Evolutionary conservation across 2,329 filamentous ascomycete genomes (phyloP).

Genomic region (Fusarium tuaranense): DNA sequence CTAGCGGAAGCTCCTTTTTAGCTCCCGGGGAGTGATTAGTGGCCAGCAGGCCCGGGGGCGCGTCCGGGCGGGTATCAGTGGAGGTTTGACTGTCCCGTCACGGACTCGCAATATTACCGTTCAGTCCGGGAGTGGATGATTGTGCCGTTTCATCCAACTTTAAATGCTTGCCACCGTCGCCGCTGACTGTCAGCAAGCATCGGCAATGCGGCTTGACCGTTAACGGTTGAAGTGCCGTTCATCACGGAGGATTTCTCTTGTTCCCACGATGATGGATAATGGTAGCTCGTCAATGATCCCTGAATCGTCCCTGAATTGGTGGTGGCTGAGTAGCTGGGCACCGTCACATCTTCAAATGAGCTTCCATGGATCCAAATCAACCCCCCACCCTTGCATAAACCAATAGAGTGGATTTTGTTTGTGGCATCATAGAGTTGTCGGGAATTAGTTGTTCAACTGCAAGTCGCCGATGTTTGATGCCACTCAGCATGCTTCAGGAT

Average conservation of each 20-base stretch:
- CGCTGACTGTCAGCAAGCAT: not conserved
- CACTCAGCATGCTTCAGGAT: not conserved
- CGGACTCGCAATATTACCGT: slow-evolving; percentile 9
- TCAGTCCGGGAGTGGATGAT: not conserved
- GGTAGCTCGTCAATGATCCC: not conserved
- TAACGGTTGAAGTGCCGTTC: not conserved
- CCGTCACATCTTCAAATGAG: not conserved
- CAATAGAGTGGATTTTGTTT: not conserved
- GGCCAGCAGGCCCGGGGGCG: not conserved
- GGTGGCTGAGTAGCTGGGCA: not conserved
- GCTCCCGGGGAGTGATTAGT: slow-evolving; percentile 13
- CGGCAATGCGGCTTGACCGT: not conserved
- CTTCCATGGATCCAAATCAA: not conserved
- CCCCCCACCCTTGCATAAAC: not conserved
- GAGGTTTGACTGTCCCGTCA: slow-evolving; percentile 7
- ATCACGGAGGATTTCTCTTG: not conserved
- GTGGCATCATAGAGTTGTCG: not conserved
- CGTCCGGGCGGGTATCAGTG: slow-evolving; percentile 25
- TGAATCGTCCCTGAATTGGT: not conserved
- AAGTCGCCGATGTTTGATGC: not conserved
- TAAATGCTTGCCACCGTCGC: not conserved
- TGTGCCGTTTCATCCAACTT: slow-evolving; percentile 3
- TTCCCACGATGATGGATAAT: not conserved
- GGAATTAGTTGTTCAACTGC: not conserved
- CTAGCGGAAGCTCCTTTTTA: slow-evolving; percentile 25